Evolutionary conservation across 345 rosid species (phyloP).

Genomic region (Carallia pectinifolia): DNA sequence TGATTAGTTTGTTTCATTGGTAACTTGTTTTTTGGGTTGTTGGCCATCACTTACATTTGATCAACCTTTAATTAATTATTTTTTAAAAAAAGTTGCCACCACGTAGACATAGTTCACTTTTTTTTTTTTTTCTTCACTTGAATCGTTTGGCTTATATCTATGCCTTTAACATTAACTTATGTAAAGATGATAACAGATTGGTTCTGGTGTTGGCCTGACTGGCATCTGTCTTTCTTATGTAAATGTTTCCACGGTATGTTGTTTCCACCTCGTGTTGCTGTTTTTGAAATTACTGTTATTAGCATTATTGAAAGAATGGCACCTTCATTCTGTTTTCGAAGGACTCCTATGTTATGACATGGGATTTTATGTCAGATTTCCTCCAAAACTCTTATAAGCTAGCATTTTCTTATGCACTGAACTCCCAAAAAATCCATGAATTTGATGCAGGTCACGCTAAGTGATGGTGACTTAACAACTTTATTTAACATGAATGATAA

Average conservation of each 20-base stretch:
- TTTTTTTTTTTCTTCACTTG: background rate
- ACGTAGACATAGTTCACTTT: background rate
- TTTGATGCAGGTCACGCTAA: constrained; percentile 60
- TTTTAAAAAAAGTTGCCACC: too few relatives aligned
- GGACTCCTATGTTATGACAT: background rate
- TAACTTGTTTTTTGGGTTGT: background rate
- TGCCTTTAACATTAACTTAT: too few relatives aligned
- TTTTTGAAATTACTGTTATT: background rate
- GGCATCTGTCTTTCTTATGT: constrained; percentile 81
- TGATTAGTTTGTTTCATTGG: background rate
- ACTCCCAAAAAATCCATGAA: background rate
- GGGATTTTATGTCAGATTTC: background rate
- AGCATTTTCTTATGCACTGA: background rate
- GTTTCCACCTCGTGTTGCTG: background rate
- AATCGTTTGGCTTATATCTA: background rate
- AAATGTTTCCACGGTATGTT: constrained; percentile 67
- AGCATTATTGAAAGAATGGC: background rate
- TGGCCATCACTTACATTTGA: too few relatives aligned
- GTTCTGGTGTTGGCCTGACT: constrained; percentile 87
- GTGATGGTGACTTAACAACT: constrained; percentile 71
- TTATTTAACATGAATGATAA: constrained; percentile 73
- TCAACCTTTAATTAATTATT: too few relatives aligned
- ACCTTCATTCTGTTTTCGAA: background rate
- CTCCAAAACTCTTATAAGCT: background rate
- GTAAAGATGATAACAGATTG: constrained; percentile 47